phyloP scores from a whole-genome alignment of 768 basidiomycete genomes.

The Lyophyllum semitale region DNA sequence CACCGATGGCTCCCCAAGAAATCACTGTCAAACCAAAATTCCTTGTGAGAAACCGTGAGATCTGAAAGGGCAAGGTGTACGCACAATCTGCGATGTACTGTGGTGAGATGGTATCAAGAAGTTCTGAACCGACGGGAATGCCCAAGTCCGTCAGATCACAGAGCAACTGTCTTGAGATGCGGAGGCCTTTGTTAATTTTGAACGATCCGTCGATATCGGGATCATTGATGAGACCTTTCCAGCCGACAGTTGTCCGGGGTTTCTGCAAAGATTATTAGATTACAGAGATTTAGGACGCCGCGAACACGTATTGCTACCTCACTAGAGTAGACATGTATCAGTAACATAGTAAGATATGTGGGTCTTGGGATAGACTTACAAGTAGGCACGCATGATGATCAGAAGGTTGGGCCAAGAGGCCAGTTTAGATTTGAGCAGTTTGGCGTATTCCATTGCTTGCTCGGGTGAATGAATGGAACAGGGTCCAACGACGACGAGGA shows the following conservation, averaged over 20 bases:
- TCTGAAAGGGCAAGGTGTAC: conserved; percentile 19
- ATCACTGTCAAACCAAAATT: conserved; percentile 44
- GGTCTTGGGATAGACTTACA: conserved; percentile 55
- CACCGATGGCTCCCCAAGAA: conserved; percentile 96
- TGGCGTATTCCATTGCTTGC: conserved; percentile 83
- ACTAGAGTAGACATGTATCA: conserved; percentile 24
- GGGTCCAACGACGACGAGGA: conserved; percentile 92
- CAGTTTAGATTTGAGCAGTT: conserved; percentile 68
- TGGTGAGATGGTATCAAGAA: conserved; percentile 79
- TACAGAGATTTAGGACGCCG: conserved; percentile 1
- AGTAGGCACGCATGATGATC: conserved; percentile 97
- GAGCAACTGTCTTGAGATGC: conserved; percentile 83
- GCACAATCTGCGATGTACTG: conserved; percentile 80
- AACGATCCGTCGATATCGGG: conserved; percentile 95
- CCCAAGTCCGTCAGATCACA: conserved; percentile 89
- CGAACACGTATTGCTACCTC: conserved; percentile 24
- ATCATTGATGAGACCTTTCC: conserved; percentile 96
- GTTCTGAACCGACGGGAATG: conserved; percentile 91
- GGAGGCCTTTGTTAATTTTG: conserved; percentile 96
- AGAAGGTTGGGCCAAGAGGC: conserved; percentile 73
- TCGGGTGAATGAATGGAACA: conserved; percentile 92
- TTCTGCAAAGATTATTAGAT: conserved; percentile 52
- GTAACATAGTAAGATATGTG: conserved; percentile 3
- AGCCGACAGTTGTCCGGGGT: conserved; percentile 96
- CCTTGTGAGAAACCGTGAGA: conserved; percentile 3